Base-by-base conservation (phyloP, 805 yeast species). In the Priceomyces carsonii region DNA sequence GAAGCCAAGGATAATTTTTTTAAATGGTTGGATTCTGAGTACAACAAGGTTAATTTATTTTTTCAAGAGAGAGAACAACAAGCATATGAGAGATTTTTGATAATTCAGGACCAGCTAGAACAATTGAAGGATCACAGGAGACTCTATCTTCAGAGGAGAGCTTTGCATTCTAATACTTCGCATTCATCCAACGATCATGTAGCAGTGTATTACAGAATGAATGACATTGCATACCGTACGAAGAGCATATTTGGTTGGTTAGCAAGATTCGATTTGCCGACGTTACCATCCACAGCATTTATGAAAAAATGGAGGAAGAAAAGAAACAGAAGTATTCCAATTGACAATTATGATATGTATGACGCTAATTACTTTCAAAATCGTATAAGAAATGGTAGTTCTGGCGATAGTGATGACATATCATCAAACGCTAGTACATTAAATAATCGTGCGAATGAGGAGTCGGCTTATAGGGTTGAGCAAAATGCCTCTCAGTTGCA, bases 51-150 rank as follows among this genome's bases (percentile, higher is more conserved):
- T 6, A 79, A 84, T 24, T 31, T 21, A 0, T 87, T 87, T 50
- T 87, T 74, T 54, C 64, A 55, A 28, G 77, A 71, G 19, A 77
- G 72, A 44, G 95, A 85, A 48, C 64, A 68, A 18, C 82, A 76
- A 16, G 78, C 76, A 1, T 67, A 77, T 28, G 77, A 75, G 38
- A 65, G 91, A 38, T 82, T 73, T 45, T 55, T 79, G 8, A 50
- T 81, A 3, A 51, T 87, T 15, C 85, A 83, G 51, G 85, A 77
- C 45, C 95, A 87, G 55, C 53, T 88, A 28, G 72, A 71, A 38
- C 82, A 80, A 47, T 53, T 84, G 36, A 68, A 76, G 29, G 82
- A 80, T 28, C 85, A 80, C 38, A 34, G 43, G 15, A 31, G 51
- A 10, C 8, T 45, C 21, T 38, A 39, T 22, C 40, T 44, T 14